Percentiles rank a stretch among this genome's conserved stretches.
These are phyloP conservation scores for Debaryomyces robertsiae DNA, from an alignment of 1,139 yeast species.

Conservation along the genomic window DNA sequence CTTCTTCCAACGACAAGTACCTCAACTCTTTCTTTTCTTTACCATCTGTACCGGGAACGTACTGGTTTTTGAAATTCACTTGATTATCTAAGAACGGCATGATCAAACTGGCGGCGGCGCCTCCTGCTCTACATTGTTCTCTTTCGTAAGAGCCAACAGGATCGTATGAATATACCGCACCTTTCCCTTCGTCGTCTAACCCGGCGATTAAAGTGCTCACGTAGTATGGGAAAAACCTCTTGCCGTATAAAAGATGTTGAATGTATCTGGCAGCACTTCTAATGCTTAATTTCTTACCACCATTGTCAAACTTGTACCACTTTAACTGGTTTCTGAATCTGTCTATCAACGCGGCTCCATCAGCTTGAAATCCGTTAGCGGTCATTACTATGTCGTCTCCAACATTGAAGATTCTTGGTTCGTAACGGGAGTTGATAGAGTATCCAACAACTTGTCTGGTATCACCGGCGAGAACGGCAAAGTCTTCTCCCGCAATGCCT, in stretches of 20 bases:
- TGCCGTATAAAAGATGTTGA: conserved; percentile 88
- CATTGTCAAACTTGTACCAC: conserved; percentile 93
- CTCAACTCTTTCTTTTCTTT: conserved; percentile 60
- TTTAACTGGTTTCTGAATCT: conserved; percentile 75
- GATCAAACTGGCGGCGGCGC: conserved; percentile 93
- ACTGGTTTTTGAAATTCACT: conserved; percentile 92
- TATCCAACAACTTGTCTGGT: conserved; percentile 96
- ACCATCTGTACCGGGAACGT: conserved; percentile 75
- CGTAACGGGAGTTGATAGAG: conserved; percentile 89
- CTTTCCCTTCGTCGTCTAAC: conserved; percentile 89
- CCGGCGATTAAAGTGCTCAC: conserved; percentile 96
- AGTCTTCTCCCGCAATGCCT: conserved; percentile 97
- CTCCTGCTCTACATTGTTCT: conserved; percentile 97
- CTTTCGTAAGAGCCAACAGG: conserved; percentile 98
- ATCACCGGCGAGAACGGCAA: conserved; percentile 96
- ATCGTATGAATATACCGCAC: conserved; percentile 93
- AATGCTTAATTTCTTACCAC: conserved; percentile 66
- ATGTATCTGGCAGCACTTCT: conserved; percentile 86
- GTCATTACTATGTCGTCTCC: conserved; percentile 88
- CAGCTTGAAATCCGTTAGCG: conserved; percentile 97
- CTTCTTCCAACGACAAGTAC: conserved; percentile 79
- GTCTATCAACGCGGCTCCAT: conserved; percentile 82
- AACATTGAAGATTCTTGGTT: conserved; percentile 85
- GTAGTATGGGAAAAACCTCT: conserved; percentile 95
- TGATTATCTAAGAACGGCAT: conserved; percentile 98